Evolutionary conservation across 345 rosid species (phyloP).

Genomic region (Crucihimalaya himalaica): DNA sequence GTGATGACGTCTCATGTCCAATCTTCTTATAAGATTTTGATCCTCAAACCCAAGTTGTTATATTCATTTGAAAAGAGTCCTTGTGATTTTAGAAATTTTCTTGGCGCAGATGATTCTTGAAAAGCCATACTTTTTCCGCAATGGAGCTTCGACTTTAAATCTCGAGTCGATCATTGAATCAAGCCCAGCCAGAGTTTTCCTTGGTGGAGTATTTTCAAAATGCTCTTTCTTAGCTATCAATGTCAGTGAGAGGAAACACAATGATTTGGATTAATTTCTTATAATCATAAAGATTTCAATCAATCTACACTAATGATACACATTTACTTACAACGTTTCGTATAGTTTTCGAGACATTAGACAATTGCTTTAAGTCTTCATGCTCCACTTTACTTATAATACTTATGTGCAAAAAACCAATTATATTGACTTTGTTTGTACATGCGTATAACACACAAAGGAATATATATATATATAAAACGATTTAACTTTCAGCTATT

Average conservation of each 20-base stretch:
- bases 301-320: not conserved
- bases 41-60: not conserved
- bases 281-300: not conserved
- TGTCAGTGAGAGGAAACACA: constrained; percentile 44
- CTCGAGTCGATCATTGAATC: constrained; percentile 38
- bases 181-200: constrained; percentile 44
- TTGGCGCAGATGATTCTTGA: constrained; percentile 37
- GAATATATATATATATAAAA: too few relatives aligned
- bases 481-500: not conserved
- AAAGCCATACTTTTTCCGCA: constrained; percentile 26
- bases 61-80: constrained; percentile 36
- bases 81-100: constrained; percentile 51
- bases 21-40: not conserved
- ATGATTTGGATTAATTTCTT: not conserved
- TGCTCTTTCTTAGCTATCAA: constrained; percentile 55
- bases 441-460: too few relatives aligned
- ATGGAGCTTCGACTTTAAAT: constrained; percentile 60
- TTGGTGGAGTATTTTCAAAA: constrained; percentile 71
- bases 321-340: constrained; percentile 64
- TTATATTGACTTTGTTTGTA: too few relatives aligned
- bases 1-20: not conserved
- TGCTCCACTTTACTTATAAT: constrained; percentile 72
- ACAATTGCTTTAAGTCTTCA: constrained; percentile 70
- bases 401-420: constrained; percentile 49
- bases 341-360: constrained; percentile 61